Percentiles rank a stretch among this genome's conserved stretches.
These are phyloP conservation scores for Trichoderma polysporum DNA, from an alignment of 2,329 filamentous ascomycete species.

Conservation along the genomic window DNA sequence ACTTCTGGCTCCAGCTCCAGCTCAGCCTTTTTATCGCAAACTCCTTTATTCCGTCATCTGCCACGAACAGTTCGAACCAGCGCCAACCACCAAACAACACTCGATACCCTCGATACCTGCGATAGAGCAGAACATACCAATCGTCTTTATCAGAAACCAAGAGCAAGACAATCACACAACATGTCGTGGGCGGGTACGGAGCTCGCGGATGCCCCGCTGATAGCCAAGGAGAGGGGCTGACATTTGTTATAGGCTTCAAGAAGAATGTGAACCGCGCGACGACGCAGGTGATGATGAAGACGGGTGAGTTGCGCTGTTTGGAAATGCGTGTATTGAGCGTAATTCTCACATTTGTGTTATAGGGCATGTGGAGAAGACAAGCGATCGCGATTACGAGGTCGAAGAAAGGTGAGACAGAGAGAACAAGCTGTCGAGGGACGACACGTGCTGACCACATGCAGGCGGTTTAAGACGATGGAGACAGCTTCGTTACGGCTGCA, in stretches of 20 bases:
- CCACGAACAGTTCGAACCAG: slow-evolving; percentile 24
- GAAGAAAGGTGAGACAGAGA: slow-evolving; percentile 69
- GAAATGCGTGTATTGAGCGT: neutral
- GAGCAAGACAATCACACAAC: slow-evolving; percentile 32
- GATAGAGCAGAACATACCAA: neutral
- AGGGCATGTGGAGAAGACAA: slow-evolving; percentile 97
- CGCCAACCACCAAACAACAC: neutral
- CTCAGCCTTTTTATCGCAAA: slow-evolving; percentile 23
- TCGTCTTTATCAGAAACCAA: slow-evolving; percentile 12
- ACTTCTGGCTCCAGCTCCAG: slow-evolving; percentile 10
- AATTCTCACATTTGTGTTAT: neutral
- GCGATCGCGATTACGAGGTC: slow-evolving; percentile 97
- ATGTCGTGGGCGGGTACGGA: slow-evolving; percentile 71
- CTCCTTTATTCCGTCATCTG: slow-evolving; percentile 28
- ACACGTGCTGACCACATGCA: slow-evolving; percentile 39
- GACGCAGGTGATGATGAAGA: slow-evolving; percentile 99
- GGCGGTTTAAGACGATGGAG: slow-evolving; percentile 97
- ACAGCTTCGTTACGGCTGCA: slow-evolving; percentile 87
- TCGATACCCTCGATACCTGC: neutral
- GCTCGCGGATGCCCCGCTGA: slow-evolving; percentile 30
- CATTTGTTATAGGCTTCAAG: slow-evolving; percentile 50
- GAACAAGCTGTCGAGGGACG: neutral
- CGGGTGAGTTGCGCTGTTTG: slow-evolving; percentile 53
- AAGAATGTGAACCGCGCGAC: slow-evolving; percentile 98
- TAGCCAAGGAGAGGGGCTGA: slow-evolving; percentile 28